phyloP scores from a whole-genome alignment of 495 filamentous ascomycete genomes.

The Staphylotrichum longicolle region DNA sequence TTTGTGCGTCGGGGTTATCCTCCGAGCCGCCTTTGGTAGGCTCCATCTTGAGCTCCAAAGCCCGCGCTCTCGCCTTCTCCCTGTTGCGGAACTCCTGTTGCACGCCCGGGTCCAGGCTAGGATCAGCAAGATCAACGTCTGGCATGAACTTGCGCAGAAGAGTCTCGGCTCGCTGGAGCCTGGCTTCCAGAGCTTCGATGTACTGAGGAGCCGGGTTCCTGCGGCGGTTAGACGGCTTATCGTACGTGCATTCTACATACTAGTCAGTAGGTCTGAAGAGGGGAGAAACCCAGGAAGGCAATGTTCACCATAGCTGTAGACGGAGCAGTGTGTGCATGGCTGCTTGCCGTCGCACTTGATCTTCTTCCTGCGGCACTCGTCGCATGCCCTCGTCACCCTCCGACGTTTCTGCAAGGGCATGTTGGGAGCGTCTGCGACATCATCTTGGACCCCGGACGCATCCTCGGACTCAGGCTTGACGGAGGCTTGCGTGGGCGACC shows the following conservation, averaged over 20 bases:
- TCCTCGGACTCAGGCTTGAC: constrained; percentile 33
- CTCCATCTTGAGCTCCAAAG: constrained; percentile 37
- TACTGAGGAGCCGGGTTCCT: constrained; percentile 95
- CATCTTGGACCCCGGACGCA: constrained; percentile 21
- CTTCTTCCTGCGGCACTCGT: constrained; percentile 96
- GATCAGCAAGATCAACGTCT: constrained; percentile 79
- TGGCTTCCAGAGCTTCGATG: constrained; percentile 84
- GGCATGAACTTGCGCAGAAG: constrained; percentile 78
- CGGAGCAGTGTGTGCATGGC: constrained; percentile 95
- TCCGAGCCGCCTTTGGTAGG: constrained; percentile 17
- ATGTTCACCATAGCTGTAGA: constrained; percentile 91
- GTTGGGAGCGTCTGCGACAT: constrained; percentile 30
- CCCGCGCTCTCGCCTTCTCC: constrained; percentile 42
- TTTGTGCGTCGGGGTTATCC: constrained; percentile 65
- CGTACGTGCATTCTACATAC: constrained; percentile 86
- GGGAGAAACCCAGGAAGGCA: not conserved
- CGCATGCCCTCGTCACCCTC: constrained; percentile 87
- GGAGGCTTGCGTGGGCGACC: constrained; percentile 23
- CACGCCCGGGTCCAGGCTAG: constrained; percentile 68
- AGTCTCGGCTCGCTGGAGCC: constrained; percentile 79
- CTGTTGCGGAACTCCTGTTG: constrained; percentile 55
- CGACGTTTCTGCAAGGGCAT: constrained; percentile 80
- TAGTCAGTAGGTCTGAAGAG: constrained; percentile 34
- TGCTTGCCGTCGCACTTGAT: constrained; percentile 99
- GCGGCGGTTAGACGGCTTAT: constrained; percentile 93